Base-by-base conservation (phyloP, 1,284 basidiomycete species). In the Ganoderma lingzhi region DNA sequence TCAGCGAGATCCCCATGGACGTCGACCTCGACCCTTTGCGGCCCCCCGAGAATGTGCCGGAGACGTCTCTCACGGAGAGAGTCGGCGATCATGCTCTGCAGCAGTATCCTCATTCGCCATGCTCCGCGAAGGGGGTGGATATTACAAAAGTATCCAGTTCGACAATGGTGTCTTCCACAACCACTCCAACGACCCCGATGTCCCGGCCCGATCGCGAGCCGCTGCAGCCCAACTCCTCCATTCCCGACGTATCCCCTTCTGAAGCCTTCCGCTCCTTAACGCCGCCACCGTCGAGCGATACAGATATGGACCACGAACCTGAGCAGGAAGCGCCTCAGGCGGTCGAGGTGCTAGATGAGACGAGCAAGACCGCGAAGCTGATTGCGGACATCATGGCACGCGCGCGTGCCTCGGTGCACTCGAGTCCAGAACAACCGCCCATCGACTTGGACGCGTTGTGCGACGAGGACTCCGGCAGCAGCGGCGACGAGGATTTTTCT, bases 311-410 rank as follows among this genome's bases (percentile, higher is more conserved):
- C 10, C 81, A 81, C 0, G 63, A 66, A 37, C 59, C 37, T 6
- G 62, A 19, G 53, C 60, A 61, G 30, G 66, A 68, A 23, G 73
- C 78, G 48, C 84, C 88, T 4, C 74, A 83, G 35, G 53, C 17
- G 53, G 79, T 83, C 8, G 41, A 68, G 48, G 55, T 51, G 0
- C 78, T 89, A 19, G 83, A 86, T 72, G 73, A 80, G 2, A 82
- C 82, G 23, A 77, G 81, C 30, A 91, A 88, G 78, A 84, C 91
- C 0, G 84, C 84, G 19, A 80, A 84, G 71, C 82, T 92, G 51
- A 88, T 93, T 62, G 89, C 85, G 6, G 81, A 87, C 42, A 90
- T 93, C 68, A 90, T 85, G 77, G 88, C 86, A 6, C 84, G 82
- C 68, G 78, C 76, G 3, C 68, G 65, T 17, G 82, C 80, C 35